Percentiles rank a stretch among this genome's conserved stretches.
These are phyloP conservation scores for Fragaria vesca DNA, from an alignment of 306 rosid species.

Conservation along the genomic window DNA sequence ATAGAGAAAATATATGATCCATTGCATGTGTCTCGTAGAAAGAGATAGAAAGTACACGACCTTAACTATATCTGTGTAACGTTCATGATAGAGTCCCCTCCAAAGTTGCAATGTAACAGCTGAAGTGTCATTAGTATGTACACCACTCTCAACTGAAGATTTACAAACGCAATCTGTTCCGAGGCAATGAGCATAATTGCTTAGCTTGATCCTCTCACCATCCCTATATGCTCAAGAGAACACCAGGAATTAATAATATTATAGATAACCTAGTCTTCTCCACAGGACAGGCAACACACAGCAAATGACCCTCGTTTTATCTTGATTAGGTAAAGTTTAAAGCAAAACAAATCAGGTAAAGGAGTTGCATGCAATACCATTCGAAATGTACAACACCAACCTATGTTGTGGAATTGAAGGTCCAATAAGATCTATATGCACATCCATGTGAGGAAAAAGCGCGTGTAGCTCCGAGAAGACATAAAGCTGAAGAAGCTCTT, in stretches of 20 bases:
- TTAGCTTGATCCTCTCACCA: slow-evolving; percentile 58
- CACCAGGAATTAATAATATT: background rate
- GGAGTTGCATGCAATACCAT: slow-evolving; percentile 3
- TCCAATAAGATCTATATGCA: slow-evolving; percentile 76
- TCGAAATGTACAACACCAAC: slow-evolving; percentile 43
- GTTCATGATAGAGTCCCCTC: slow-evolving; percentile 79
- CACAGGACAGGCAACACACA: background rate
- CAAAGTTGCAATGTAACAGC: slow-evolving; percentile 61
- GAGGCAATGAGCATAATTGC: slow-evolving; percentile 53
- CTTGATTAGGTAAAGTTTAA: background rate
- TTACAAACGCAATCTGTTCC: slow-evolving; percentile 62
- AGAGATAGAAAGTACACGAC: slow-evolving; percentile 30
- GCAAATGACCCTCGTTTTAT: background rate
- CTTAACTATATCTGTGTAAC: slow-evolving; percentile 60
- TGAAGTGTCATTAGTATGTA: slow-evolving; percentile 28
- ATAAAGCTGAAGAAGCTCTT: slow-evolving; percentile 78
- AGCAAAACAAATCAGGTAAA: background rate
- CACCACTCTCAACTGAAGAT: slow-evolving; percentile 38
- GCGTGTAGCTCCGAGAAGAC: slow-evolving; percentile 74
- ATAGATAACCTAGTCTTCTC: background rate
- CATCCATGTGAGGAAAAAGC: slow-evolving; percentile 61
- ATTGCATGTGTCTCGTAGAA: background rate
- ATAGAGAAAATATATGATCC: slow-evolving; percentile 3
- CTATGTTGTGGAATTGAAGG: slow-evolving; percentile 74
- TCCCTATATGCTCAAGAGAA: slow-evolving; percentile 54